These are phyloP conservation scores for Geosiphon pyriformis DNA, from an alignment of 192 early-diverging fungal species.

Conservation along the genomic window DNA sequence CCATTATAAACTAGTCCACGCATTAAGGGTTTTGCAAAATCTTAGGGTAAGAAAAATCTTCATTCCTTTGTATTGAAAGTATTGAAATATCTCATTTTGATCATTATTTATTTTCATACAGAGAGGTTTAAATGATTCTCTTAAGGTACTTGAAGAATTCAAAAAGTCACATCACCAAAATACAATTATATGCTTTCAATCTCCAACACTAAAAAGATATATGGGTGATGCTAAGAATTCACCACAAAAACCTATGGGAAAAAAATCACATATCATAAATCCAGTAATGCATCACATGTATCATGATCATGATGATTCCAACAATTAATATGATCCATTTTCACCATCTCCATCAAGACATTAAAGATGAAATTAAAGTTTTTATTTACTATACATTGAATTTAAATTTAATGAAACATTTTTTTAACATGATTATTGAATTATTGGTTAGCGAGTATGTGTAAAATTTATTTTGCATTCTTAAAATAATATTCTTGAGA, in stretches of 20 bases:
- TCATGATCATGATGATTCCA: conserved; percentile 5
- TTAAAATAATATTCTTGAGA: conserved; percentile 1
- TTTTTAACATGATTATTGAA: neutral
- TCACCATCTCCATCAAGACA: neutral
- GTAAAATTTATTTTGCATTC: conserved; percentile 1
- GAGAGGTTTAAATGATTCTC: neutral
- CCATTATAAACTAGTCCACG: conserved; percentile 7
- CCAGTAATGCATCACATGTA: conserved; percentile 1
- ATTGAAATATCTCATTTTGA: neutral
- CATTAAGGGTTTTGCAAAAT: conserved; percentile 1
- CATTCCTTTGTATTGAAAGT: neutral
- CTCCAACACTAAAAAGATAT: conserved; percentile 5
- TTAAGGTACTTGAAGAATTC: conserved; percentile 10
- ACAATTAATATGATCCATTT: conserved; percentile 4
- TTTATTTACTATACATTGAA: conserved; percentile 1
- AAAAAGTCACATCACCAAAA: conserved; percentile 12
- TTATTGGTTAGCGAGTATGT: neutral
- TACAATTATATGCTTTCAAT: conserved; percentile 10
- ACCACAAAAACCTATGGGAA: conserved; percentile 10
- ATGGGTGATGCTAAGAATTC: conserved; percentile 15
- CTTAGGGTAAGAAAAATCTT: neutral
- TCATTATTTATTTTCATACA: neutral
- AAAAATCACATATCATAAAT: conserved; percentile 19
- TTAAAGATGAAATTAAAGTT: conserved; percentile 2
- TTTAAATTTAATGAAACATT: conserved; percentile 1